Conservation (phyloP, 441 rosid genomes). For the Breynia disticha region DNA sequence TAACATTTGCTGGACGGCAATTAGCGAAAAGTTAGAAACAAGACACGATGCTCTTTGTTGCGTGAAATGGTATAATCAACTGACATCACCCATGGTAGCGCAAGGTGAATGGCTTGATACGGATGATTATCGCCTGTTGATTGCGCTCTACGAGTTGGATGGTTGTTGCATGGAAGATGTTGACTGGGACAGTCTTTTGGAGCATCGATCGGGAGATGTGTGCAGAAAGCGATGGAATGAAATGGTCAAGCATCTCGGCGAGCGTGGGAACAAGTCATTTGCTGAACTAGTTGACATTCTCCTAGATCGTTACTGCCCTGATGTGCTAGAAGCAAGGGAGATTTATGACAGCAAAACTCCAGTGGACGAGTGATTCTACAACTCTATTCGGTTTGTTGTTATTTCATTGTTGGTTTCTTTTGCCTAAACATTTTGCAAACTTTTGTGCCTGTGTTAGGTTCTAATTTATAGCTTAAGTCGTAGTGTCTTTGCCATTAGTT, state of each 20-base stretch:
- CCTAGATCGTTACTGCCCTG: slow-evolving; percentile 42
- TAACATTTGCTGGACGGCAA: slow-evolving; percentile 62
- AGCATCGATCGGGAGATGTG: slow-evolving; percentile 47
- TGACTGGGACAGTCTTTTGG: slow-evolving; percentile 69
- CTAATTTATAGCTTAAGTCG: too few species aligned
- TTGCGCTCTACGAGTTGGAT: slow-evolving; percentile 48
- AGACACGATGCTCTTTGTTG: slow-evolving; percentile 40
- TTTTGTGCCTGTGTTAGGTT: too few species aligned
- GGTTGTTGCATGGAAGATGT: slow-evolving; percentile 76
- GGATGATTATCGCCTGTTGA: slow-evolving; percentile 61
- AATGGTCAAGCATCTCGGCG: slow-evolving; percentile 56
- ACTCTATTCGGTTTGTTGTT: too few species aligned
- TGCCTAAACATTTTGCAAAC: too few species aligned
- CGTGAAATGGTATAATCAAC: slow-evolving; percentile 50
- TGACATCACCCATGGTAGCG: slow-evolving; percentile 57
- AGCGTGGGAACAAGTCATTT: slow-evolving; percentile 35
- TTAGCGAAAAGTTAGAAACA: slow-evolving; percentile 43
- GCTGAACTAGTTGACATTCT: slow-evolving; percentile 62
- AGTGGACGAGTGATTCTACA: not conserved
- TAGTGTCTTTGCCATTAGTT: too few species aligned
- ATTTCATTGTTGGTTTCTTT: too few species aligned
- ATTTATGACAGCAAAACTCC: slow-evolving; percentile 36
- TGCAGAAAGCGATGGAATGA: slow-evolving; percentile 67
- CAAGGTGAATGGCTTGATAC: slow-evolving; percentile 62
- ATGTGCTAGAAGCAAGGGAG: slow-evolving; percentile 60